Base-by-base conservation (phyloP, 257 asterid species). In the Ophiorrhiza pumila region DNA sequence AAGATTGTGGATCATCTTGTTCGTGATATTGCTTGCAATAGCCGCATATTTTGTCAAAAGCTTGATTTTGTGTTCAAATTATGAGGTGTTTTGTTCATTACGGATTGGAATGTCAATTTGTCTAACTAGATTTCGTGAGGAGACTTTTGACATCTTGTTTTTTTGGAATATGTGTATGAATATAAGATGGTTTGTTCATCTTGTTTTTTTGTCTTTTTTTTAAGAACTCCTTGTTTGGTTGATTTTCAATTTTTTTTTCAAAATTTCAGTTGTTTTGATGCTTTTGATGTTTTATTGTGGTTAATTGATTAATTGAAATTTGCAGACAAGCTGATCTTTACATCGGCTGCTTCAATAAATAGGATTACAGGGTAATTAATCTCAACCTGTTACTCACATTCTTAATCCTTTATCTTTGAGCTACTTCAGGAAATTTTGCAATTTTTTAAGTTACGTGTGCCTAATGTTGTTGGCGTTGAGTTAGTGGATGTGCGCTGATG, bases 351-450 rank as follows among this genome's bases (percentile, higher is more conserved):
- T 20, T 85, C 96, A 4, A 68, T 81, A 62, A 95, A 92, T 81
- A 83, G 98, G 80, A 89, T 95, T 46, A 82, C 96, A 14, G 99
- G 98, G 98, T 95, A 95, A 55, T 17, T 2, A 39, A 52, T 53
- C 61, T 34, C n/a, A 45, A 27, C 58, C 41, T 71, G 29, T 52
- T 7, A 57, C 29, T 53, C 53, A 58, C 13, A 18, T 49, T 32
- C 23, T 57, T 13, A n/a, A 23, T 65, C 12, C 1, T 10, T 20
- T 14, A 11, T 72, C 50, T 46, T 6, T 31, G 29, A 43, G 4
- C 17, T 7, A 32, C 25, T 42, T 12, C n/a, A n/a, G n/a, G 17
- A 61, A n/a, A 9, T 35, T 9, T n/a, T 46, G 15, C 11, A 9
- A 39, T 8, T 22, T 1, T 57, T 15, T 34, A 37, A 3, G 27